A percentile compares a stretch with the other conserved stretches of the same genome.
phyloP scores from a whole-genome alignment of 2,329 filamentous ascomycete genomes.

The Emergomyces africanus region DNA sequence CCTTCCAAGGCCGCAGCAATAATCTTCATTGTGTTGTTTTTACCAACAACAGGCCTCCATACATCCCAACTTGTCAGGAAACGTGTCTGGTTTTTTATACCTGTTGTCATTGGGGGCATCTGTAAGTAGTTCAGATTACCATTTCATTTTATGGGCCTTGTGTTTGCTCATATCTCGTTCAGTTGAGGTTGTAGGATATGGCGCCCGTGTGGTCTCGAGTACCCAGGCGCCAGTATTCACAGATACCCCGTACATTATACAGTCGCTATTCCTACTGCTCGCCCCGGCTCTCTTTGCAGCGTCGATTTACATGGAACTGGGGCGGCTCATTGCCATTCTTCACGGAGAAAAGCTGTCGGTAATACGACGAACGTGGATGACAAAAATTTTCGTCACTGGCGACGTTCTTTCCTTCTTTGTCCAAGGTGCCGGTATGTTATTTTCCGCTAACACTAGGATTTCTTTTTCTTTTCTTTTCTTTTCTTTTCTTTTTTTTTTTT shows the following conservation, averaged over 20 bases:
- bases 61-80: slow-evolving; percentile 26
- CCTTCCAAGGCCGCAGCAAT: slow-evolving; percentile 32
- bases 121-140: slow-evolving; percentile 12
- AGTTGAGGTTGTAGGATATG: slow-evolving; percentile 12
- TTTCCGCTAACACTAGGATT: not conserved
- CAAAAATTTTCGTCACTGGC: slow-evolving; percentile 17
- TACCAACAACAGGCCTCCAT: slow-evolving; percentile 27
- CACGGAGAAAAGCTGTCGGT: slow-evolving; percentile 18
- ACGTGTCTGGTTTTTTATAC: slow-evolving; percentile 17
- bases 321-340: slow-evolving; percentile 19
- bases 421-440: slow-evolving; percentile 9
- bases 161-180: not conserved
- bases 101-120: slow-evolving; percentile 18
- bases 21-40: slow-evolving; percentile 34
- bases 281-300: slow-evolving; percentile 27
- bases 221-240: slow-evolving; percentile 5
- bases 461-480: not conserved
- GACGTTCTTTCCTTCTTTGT: slow-evolving; percentile 16
- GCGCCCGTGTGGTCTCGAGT: slow-evolving; percentile 3
- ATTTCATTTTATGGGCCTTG: not conserved
- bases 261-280: slow-evolving; percentile 19
- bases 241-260: slow-evolving; percentile 16
- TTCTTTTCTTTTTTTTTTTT: not conserved
- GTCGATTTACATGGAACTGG: slow-evolving; percentile 23
- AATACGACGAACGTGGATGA: slow-evolving; percentile 19